Evolutionary conservation across 306 rosid genomes (phyloP), one percentile per base, ranked within the genome.

Genomic region (Gastrolobium bilobum): DNA sequence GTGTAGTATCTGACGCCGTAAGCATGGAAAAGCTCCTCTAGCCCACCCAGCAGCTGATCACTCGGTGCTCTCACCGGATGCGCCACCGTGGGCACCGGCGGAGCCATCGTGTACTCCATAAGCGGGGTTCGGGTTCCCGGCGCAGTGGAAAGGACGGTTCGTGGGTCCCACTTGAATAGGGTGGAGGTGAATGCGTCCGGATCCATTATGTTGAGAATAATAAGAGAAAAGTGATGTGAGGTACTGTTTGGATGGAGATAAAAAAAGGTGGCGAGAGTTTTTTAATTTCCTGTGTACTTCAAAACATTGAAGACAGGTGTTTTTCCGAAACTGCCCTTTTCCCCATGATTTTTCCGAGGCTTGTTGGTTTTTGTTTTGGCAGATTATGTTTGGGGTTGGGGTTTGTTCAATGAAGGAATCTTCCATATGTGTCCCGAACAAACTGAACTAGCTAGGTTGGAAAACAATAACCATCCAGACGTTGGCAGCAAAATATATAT

Each of bases 101-200:
- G 86, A 0, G 84, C 37, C 4, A 88, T 73, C 0, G 83, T 15
- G 64, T 82, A 81, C 47, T 88, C 94, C 0, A 84, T 85, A 9
- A 82, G 64, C 3, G 81, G 84, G 10, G 87, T 73, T 0, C 81
- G 90, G 29, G 11, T 34, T 6, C 83, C 10, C 0, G 77, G 26
- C 0, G 81, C 4, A 0, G 81, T 2, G 2, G 92, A 75, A 5
- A 89, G 84, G 53, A 86, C 73, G 13, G 84, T 82, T 10, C 97
- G 93, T 20, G 92, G 94, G 86, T 91, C 97, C 99, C 99, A 95
- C 83, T 88, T 95, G 93, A 95, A 92, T 26, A 90, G 54, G 74
- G 83, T 79, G 8, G 91, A 77, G n/a, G 97, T 84, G 91, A 89
- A 93, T 34, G 94, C 76, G 35, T 94, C 97, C 2, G 93, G 90